Percentiles rank a stretch among this genome's conserved stretches.
Evolutionary conservation across 2,329 filamentous ascomycete species (phyloP).

Genomic region (Ophiostoma tasmaniense): DNA sequence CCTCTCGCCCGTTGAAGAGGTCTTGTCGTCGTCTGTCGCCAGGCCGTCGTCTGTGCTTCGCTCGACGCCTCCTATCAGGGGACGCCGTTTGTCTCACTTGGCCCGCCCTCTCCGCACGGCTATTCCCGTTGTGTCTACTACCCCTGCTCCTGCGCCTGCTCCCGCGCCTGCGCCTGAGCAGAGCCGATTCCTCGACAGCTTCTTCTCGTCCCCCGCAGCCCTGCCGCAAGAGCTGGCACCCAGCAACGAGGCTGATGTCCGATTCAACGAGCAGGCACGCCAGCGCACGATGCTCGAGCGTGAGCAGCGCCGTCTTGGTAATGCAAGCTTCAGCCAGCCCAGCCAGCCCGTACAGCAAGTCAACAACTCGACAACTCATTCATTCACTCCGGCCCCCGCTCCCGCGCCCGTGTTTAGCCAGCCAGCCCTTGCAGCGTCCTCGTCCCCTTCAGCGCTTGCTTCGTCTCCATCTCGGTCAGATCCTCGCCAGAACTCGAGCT

Average conservation of each 20-base stretch:
- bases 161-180: not conserved
- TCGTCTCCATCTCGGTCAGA: not conserved
- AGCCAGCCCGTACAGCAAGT: not conserved
- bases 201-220: conserved; percentile 49
- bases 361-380: conserved; percentile 3
- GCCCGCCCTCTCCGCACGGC: not conserved
- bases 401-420: not conserved
- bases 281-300: not conserved
- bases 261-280: conserved; percentile 17
- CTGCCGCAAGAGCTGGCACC: conserved; percentile 27
- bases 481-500: not conserved
- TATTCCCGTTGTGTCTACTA: not conserved
- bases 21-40: not conserved
- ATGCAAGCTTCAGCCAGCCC: not conserved
- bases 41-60: not conserved
- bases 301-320: not conserved
- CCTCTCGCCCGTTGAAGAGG: not conserved
- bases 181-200: conserved; percentile 24
- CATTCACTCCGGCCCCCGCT: not conserved
- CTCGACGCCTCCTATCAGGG: not conserved
- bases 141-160: not conserved
- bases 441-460: not conserved
- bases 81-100: not conserved
- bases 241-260: conserved; percentile 16
- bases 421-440: not conserved